Evolutionary conservation across 108 stramenopile species (phyloP).

Genomic region (Cyclotella cryptica): DNA sequence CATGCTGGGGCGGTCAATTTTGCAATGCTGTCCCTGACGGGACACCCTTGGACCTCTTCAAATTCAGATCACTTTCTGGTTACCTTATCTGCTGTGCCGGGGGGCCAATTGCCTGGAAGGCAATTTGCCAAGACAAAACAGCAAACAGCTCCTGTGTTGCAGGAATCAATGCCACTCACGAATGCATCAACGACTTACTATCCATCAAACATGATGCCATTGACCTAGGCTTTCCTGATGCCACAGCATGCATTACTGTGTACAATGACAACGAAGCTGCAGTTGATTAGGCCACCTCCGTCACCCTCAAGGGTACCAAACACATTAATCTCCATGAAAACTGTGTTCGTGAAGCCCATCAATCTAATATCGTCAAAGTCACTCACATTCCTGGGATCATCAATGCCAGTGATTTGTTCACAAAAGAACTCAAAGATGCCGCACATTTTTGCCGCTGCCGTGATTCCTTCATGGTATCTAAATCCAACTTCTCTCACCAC

Average conservation of each 20-base stretch:
- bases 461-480: no score
- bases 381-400: constrained; percentile 17
- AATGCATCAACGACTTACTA: constrained; percentile 11
- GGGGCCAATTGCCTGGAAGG: constrained; percentile 20
- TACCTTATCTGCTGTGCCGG: constrained; percentile 8
- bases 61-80: constrained; percentile 23
- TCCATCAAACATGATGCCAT: neutral
- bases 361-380: neutral
- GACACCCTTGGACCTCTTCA: constrained; percentile 13
- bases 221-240: constrained; percentile 13
- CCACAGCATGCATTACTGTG: neutral
- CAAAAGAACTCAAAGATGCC: no score
- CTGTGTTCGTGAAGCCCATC: constrained; percentile 5
- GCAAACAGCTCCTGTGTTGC: constrained; percentile 23
- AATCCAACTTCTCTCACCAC: no score
- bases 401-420: constrained; percentile 11
- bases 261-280: constrained; percentile 35
- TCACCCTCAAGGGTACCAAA: constrained; percentile 20
- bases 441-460: no score
- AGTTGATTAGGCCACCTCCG: constrained; percentile 13
- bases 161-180: constrained; percentile 21
- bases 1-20: constrained; percentile 23
- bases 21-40: constrained; percentile 4
- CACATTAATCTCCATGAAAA: constrained; percentile 30
- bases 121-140: constrained; percentile 17